These are phyloP conservation scores for Ascochyta koolunga DNA, from an alignment of 2,329 filamentous ascomycete species.

Conservation along the genomic window DNA sequence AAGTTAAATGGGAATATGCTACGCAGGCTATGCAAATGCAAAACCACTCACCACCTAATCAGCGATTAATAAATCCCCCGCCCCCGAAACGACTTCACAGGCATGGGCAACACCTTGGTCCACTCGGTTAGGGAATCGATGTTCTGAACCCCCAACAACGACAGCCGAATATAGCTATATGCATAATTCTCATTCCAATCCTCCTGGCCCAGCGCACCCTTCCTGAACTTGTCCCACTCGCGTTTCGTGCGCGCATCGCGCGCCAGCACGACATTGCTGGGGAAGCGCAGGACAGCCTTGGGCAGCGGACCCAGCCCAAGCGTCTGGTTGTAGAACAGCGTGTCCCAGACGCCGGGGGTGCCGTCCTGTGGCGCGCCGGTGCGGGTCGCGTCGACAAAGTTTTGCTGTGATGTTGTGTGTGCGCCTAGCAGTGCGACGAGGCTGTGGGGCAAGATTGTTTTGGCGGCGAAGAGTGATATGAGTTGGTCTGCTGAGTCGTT, in stretches of 20 bases:
- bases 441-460: conserved; percentile 41
- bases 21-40: too few species aligned
- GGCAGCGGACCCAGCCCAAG: conserved; percentile 26
- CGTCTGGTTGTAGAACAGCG: conserved; percentile 41
- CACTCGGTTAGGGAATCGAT: conserved; percentile 61
- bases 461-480: conserved; percentile 42
- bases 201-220: conserved; percentile 17
- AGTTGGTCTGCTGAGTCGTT: conserved; percentile 33
- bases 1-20: too few species aligned
- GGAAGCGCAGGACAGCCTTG: conserved; percentile 37
- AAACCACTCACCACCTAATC: too few species aligned
- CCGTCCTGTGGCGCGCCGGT: conserved; percentile 36
- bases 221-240: conserved; percentile 32
- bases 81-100: conserved; percentile 16
- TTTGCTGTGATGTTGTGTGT: conserved; percentile 40
- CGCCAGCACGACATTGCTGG: conserved; percentile 37
- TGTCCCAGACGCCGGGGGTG: conserved; percentile 43
- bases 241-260: conserved; percentile 31
- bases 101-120: conserved; percentile 54
- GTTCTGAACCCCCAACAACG: conserved; percentile 60
- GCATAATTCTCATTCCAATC: conserved; percentile 44
- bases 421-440: conserved; percentile 42
- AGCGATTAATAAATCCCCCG: conserved; percentile 16
- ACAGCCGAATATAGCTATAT: conserved; percentile 58
- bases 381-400: conserved; percentile 28